Evolutionary conservation across 345 rosid genomes (phyloP), one percentile per base, ranked within the genome.

Genomic region (Gossypium herbaceum): DNA sequence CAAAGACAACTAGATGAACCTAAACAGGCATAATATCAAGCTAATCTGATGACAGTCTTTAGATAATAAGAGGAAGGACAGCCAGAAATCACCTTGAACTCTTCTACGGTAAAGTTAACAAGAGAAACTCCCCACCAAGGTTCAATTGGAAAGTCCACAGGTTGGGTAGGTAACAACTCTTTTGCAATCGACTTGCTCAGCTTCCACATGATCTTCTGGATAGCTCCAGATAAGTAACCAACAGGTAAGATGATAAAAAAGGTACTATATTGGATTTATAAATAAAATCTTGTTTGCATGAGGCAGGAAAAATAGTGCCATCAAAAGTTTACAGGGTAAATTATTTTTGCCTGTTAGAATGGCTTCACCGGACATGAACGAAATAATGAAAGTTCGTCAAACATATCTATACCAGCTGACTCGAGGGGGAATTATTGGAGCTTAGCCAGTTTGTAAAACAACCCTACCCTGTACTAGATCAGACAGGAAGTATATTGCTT

Each of bases 91-190:
- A 91, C 99, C 97, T 95, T 92, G 82, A 95, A 95, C 85, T 95
- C 99, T 88, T 95, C 99, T 61, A 95, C 78, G 65, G 97, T 95
- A 79, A 95, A 95, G 82, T 95, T 95, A 77, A 95, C 99, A 48
- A 95, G 97, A 85, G 94, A 90, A 74, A 95, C 85, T 79, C 98
- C 97, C 99, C 99, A 95, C 99, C 99, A 95, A 63, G 99, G 90
- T 78, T 95, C 98, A 83, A 95, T 85, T 34, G 86, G 65, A 86
- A 95, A 95, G 77, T 95, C 94, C 74, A 84, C 96, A 61, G 98
- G 98, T 72, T 91, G 93, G 55, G 90, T 87, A 71, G 99, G 99
- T 80, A 95, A 83, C 73, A 88, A 79, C 78, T 95, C 99, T 84
- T 93, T 95, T 12, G 97, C 99, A 83, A 93, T 95, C 57, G 99